Evolutionary conservation across 495 filamentous ascomycete species (phyloP).

Genomic region (Letharia lupina): DNA sequence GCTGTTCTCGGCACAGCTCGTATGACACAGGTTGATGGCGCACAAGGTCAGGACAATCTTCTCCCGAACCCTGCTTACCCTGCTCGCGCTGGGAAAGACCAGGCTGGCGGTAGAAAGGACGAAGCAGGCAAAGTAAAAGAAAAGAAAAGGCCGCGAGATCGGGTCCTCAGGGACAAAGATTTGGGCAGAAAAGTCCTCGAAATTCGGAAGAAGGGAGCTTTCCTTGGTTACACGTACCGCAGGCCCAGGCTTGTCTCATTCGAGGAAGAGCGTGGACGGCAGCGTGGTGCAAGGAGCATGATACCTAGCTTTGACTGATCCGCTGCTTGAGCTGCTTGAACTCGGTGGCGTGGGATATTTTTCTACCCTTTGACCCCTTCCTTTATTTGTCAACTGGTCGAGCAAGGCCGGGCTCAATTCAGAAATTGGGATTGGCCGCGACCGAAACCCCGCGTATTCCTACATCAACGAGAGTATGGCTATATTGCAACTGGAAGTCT

Average conservation of each 20-base stretch:
- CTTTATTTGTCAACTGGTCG: neutral
- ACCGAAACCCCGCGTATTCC: neutral
- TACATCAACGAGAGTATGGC: neutral
- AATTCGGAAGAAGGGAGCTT: constrained; percentile 69
- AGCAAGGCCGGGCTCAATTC: neutral
- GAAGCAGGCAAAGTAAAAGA: constrained; percentile 37
- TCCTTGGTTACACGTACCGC: constrained; percentile 84
- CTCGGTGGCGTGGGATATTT: neutral
- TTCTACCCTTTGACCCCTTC: neutral
- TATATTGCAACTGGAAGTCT: neutral
- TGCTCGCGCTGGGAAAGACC: neutral
- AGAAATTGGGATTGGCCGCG: neutral
- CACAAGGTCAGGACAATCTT: constrained; percentile 11
- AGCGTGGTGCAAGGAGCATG: constrained; percentile 14
- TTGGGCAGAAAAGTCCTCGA: constrained; percentile 59
- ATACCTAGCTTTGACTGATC: constrained; percentile 16
- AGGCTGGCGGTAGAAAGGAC: neutral
- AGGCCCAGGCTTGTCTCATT: constrained; percentile 39
- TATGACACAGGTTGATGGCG: constrained; percentile 21
- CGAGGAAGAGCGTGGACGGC: constrained; percentile 21
- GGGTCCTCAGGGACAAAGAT: constrained; percentile 62
- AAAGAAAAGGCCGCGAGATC: constrained; percentile 67
- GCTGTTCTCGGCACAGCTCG: neutral
- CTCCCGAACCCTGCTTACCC: neutral
- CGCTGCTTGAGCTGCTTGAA: neutral